A percentile compares a stretch with the other conserved stretches of the same genome.
Conservation (phyloP, 148 eudicot genomes). For the Rhododendron kiyosumense region DNA sequence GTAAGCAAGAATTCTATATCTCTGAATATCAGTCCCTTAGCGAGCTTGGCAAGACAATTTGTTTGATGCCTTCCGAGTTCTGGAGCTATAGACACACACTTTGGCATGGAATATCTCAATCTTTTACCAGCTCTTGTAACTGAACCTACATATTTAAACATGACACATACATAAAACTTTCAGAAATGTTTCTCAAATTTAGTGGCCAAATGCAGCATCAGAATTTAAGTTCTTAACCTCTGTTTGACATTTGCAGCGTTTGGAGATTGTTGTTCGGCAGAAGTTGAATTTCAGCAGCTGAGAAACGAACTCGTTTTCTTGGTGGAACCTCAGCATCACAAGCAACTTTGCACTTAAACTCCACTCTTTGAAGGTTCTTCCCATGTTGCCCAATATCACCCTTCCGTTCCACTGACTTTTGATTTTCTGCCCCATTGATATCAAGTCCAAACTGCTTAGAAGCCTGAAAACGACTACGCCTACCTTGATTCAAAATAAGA, state of each 20-base stretch:
- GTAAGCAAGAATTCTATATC: slow-evolving; percentile 64
- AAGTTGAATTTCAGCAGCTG: slow-evolving; percentile 27
- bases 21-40: slow-evolving; percentile 49
- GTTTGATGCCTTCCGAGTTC: slow-evolving; percentile 43
- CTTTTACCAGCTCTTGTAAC: slow-evolving; percentile 30
- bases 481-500: slow-evolving; percentile 23
- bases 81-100: slow-evolving; percentile 32
- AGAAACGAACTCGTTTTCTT: slow-evolving; percentile 62
- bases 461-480: slow-evolving; percentile 26
- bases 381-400: slow-evolving; percentile 15
- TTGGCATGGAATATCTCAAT: slow-evolving; percentile 20
- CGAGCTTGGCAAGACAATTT: slow-evolving; percentile 24
- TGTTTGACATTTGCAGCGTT: slow-evolving; percentile 14
- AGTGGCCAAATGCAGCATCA: background rate
- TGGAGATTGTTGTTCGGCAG: slow-evolving; percentile 20
- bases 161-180: background rate
- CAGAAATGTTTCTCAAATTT: slow-evolving; percentile 1
- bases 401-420: slow-evolving; percentile 19
- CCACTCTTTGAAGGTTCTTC: slow-evolving; percentile 20
- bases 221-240: slow-evolving; percentile 23
- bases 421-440: slow-evolving; percentile 23
- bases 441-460: slow-evolving; percentile 27
- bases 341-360: slow-evolving; percentile 19
- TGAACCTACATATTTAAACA: slow-evolving; percentile 24
- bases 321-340: slow-evolving; percentile 26